Conservation (phyloP, 2,329 filamentous ascomycete genomes). For the Colletotrichum higginsianum region DNA sequence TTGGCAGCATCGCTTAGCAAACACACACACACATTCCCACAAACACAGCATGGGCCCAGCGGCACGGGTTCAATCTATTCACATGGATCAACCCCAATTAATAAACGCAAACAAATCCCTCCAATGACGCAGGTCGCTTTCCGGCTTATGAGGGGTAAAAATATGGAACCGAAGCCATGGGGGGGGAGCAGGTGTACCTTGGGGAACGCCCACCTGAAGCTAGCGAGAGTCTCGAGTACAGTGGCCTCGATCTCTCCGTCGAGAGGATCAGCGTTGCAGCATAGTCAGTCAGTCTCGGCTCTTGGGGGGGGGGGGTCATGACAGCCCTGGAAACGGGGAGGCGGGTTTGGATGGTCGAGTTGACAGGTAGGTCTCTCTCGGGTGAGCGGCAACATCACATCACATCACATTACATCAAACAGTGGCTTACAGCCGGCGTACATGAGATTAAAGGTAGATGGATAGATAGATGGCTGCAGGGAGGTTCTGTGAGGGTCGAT, state of each 20-base stretch:
- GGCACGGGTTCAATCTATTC: background rate
- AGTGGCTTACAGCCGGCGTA: background rate
- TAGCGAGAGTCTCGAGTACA: slow-evolving; percentile 33
- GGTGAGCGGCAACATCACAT: background rate
- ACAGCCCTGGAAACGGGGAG: background rate
- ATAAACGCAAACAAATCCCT: slow-evolving; percentile 15
- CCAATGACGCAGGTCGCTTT: slow-evolving; percentile 22
- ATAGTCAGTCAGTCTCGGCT: slow-evolving; percentile 13
- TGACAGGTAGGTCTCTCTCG: background rate
- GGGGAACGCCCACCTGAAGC: slow-evolving; percentile 23
- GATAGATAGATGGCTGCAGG: background rate
- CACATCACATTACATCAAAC: background rate
- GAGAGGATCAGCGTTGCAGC: slow-evolving; percentile 11
- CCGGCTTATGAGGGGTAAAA: slow-evolving; percentile 36
- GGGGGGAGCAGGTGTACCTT: background rate
- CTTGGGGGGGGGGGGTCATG: background rate
- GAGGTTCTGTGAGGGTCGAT: background rate
- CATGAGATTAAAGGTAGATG: slow-evolving; percentile 6
- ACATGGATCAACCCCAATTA: background rate
- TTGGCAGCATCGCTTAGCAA: background rate
- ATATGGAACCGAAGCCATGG: slow-evolving; percentile 13
- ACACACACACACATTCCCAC: background rate
- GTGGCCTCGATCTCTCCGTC: background rate
- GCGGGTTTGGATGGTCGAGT: background rate
- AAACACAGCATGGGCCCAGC: background rate